Conservation (phyloP, 2,329 filamentous ascomycete species). For the Fusarium vanettenii region DNA sequence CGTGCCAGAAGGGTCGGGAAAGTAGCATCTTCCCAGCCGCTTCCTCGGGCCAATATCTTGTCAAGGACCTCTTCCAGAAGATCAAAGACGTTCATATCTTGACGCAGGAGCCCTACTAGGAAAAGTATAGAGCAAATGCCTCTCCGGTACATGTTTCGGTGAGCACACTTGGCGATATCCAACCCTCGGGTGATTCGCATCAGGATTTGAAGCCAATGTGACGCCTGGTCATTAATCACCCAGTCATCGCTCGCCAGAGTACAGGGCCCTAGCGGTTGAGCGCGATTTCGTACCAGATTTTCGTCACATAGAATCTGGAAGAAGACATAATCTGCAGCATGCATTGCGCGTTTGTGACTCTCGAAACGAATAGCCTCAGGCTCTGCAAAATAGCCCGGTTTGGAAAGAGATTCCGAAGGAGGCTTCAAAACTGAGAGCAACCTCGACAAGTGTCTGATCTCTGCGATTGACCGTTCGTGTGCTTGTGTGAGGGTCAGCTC, state of each 20-base stretch:
- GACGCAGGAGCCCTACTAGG: neutral
- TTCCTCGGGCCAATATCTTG: neutral
- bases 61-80: neutral
- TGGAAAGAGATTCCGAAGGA: neutral
- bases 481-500: neutral
- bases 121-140: neutral
- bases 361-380: neutral
- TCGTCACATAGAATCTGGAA: neutral
- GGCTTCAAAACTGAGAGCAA: neutral
- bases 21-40: neutral
- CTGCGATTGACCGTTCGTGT: neutral
- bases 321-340: neutral
- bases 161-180: neutral
- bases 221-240: neutral
- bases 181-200: neutral
- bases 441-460: neutral
- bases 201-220: neutral
- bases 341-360: neutral
- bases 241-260: neutral
- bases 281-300: neutral
- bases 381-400: neutral
- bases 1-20: neutral
- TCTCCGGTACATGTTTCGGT: neutral
- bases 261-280: neutral
- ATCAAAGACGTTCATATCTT: neutral